Base-by-base conservation (phyloP, 208 protist species). In the Trypanosoma cruzi region DNA sequence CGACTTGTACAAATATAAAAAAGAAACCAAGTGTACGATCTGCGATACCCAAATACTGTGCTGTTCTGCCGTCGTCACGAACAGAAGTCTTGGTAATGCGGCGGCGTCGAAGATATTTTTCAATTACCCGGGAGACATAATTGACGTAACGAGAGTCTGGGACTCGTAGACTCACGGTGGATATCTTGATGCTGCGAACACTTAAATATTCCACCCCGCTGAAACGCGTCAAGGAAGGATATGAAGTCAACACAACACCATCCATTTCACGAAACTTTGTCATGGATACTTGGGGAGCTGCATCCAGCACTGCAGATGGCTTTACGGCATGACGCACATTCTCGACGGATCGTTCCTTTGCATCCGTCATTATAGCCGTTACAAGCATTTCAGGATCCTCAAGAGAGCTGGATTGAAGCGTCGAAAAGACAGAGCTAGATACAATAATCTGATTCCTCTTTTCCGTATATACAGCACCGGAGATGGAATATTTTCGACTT, bases 1-100 rank as follows among this genome's bases (percentile, higher is more conserved):
- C 86, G 3, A 97, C 49, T 28, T 95, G 92, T 0, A 86, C 87
- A 56, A 96, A 80, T 20, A 86, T 77, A 64, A 99, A 97, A 71
- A 99, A 98, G n/a, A 89, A 72, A 55, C 90, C 81, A 32, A 99
- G 73, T 1, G 97, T 87, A 11, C 34, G 34, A 11, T 69, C 34
- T 11, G 95, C 96, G 13, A 71, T 75, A 31, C 22, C 46, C 28
- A 88, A 63, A 56, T 65, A 58, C 13, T 65, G 46, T 13, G 55
- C 18, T 29, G 26, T 37, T 32, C 1, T 56, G 18, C 34, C 48
- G 13, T 67, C 37, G 64, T 80, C 56, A n/a, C 54, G 14, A 68
- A 75, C 11, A 50, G 0, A 1, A 37, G n/a, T 2, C 10, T 22
- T 26, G 18, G 44, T 24, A 1, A 64, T 22, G 24, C 42, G 26